Conservation (phyloP, 352 stramenopile genomes). For the Globisporangium perplexum region DNA sequence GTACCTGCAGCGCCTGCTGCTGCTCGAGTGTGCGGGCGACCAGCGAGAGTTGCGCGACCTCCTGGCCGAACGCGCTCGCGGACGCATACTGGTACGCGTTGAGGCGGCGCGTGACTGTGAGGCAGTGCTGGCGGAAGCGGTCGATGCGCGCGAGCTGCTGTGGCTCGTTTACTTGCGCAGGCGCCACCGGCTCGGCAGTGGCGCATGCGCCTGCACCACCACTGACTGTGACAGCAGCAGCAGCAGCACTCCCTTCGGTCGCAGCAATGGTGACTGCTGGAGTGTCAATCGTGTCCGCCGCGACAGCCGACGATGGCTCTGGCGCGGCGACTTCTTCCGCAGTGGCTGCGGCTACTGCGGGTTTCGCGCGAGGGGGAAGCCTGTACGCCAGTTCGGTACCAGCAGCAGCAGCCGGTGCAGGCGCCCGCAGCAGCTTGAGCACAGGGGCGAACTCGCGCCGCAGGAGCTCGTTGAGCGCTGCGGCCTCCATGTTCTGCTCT, state of each 20-base stretch:
- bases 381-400: not conserved
- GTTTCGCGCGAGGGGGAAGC: not conserved
- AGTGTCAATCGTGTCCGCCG: no score
- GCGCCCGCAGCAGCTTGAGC: constrained; percentile 39
- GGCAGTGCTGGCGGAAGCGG: constrained; percentile 25
- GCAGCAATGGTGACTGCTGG: not conserved
- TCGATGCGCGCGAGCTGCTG: constrained; percentile 10
- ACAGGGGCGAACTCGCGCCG: constrained; percentile 53
- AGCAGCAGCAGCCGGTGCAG: not conserved
- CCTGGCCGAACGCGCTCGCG: constrained; percentile 37
- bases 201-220: not conserved
- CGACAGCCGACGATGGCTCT: not conserved
- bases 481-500: no score
- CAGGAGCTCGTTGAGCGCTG: constrained; percentile 63
- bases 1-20: constrained; percentile 18
- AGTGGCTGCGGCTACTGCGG: not conserved
- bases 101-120: constrained; percentile 34
- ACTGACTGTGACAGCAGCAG: not conserved
- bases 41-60: constrained; percentile 40
- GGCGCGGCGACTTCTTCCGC: no score
- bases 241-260: not conserved
- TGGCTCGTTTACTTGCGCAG: not conserved
- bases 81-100: constrained; percentile 65
- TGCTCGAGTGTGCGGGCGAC: constrained; percentile 17
- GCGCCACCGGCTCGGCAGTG: not conserved